A percentile compares a stretch with the other conserved stretches of the same genome.
phyloP scores from a whole-genome alignment of 208 protist genomes.

The Acanthamoeba comandoni region DNA sequence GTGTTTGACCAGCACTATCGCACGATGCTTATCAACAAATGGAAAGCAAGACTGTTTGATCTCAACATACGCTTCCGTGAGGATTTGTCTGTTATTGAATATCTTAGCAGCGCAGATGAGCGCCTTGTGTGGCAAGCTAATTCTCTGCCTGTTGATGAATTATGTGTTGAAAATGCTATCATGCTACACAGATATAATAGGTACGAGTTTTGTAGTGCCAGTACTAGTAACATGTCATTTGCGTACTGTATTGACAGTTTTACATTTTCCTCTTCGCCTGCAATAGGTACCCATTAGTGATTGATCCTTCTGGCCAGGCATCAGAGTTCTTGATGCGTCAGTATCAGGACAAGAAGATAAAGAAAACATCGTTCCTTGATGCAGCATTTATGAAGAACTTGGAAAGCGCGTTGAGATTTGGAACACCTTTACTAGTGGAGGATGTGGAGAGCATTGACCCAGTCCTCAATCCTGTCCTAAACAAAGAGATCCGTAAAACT shows the following conservation, averaged over 20 bases:
- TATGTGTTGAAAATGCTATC: constrained; percentile 98
- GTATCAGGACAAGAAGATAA: constrained; percentile 89
- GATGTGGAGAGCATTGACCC: constrained; percentile 99
- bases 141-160: constrained; percentile 95
- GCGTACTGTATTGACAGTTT: too few species aligned
- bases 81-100: constrained; percentile 93
- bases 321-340: constrained; percentile 93
- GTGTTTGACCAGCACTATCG: constrained; percentile 96
- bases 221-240: too few species aligned
- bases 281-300: constrained; percentile 97
- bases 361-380: constrained; percentile 84
- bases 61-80: constrained; percentile 89
- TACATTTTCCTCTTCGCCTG: constrained; percentile 24
- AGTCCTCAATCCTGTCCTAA: constrained; percentile 97
- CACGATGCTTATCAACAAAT: constrained; percentile 91
- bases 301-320: constrained; percentile 98
- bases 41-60: constrained; percentile 89
- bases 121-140: constrained; percentile 94
- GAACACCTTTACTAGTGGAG: constrained; percentile 97
- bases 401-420: constrained; percentile 97
- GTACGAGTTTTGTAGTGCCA: constrained; percentile 84
- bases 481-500: constrained; percentile 94
- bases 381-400: constrained; percentile 97
- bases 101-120: constrained; percentile 93
- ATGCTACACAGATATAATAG: constrained; percentile 94